Evolutionary conservation across 768 basidiomycete genomes (phyloP).

Genomic region (Lentinula aciculospora): DNA sequence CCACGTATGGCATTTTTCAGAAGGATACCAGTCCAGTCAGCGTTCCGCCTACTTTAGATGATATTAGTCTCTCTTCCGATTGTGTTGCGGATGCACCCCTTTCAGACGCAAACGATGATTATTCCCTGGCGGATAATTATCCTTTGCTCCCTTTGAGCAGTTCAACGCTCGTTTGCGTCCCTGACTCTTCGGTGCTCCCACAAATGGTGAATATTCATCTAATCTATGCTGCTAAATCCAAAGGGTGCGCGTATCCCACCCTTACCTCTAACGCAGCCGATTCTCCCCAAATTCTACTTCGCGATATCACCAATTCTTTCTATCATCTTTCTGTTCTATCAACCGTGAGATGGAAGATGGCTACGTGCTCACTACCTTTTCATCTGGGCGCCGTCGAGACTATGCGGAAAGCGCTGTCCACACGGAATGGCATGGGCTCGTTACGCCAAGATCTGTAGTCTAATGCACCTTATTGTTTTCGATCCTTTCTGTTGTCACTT

Average conservation of each 20-base stretch:
- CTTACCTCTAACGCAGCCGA: conserved; percentile 23
- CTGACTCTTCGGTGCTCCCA: conserved; percentile 30
- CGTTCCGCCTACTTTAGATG: conserved; percentile 23
- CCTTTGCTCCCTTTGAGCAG: conserved; percentile 51
- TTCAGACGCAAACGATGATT: conserved; percentile 16
- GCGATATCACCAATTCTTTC: conserved; percentile 63
- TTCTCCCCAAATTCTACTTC: conserved; percentile 24
- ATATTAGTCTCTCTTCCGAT: conserved; percentile 29
- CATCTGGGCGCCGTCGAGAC: conserved; percentile 70
- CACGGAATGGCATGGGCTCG: neutral
- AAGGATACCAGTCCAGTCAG: conserved; percentile 35
- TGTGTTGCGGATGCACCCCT: conserved; percentile 28
- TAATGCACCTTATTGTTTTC: neutral
- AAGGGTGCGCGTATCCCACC: conserved; percentile 27
- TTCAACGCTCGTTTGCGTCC: conserved; percentile 45
- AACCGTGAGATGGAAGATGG: conserved; percentile 38
- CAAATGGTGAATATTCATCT: conserved; percentile 58
- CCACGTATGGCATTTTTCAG: conserved; percentile 42
- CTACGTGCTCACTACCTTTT: conserved; percentile 53
- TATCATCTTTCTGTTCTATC: conserved; percentile 66
- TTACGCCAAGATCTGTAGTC: neutral
- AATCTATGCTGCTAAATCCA: conserved; percentile 42
- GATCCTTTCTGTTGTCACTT: neutral
- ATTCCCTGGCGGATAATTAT: conserved; percentile 14
- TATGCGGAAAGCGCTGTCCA: conserved; percentile 39